phyloP scores from a whole-genome alignment of 1,139 yeast genomes.

The Magnusiomyces paraingens region DNA sequence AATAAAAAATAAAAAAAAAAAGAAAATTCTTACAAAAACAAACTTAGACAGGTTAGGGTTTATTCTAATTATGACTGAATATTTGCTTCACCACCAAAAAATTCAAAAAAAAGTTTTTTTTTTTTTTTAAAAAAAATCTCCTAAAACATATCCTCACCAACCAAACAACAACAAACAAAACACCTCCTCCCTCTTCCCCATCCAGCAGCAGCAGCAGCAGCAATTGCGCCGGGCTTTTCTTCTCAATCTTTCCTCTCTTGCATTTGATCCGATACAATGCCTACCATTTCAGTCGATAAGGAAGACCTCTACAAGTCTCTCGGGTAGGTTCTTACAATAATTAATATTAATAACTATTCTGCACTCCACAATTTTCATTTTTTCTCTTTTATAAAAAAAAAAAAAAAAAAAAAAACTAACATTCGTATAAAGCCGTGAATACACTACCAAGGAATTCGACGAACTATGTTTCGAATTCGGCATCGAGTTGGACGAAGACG shows the following conservation, averaged over 20 bases:
- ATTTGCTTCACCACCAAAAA: too few relatives aligned
- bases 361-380: too few relatives aligned
- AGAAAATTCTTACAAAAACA: too few relatives aligned
- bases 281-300: slow-evolving; percentile 93
- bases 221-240: too few relatives aligned
- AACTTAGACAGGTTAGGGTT: too few relatives aligned
- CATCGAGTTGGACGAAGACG: slow-evolving; percentile 92
- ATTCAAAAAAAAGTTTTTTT: background rate
- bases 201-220: background rate
- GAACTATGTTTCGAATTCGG: slow-evolving; percentile 97
- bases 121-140: background rate
- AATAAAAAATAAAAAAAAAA: too few relatives aligned
- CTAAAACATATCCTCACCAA: background rate
- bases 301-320: slow-evolving; percentile 79
- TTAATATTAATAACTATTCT: background rate
- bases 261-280: slow-evolving; percentile 47
- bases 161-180: background rate
- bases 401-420: too few relatives aligned
- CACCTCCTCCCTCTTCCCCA: background rate
- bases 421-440: slow-evolving; percentile 59
- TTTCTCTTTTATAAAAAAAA: slow-evolving; percentile 3
- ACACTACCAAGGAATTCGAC: slow-evolving; percentile 89
- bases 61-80: too few relatives aligned
- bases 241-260: background rate
- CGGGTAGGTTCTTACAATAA: slow-evolving; percentile 30